Conservation (phyloP, 2,329 filamentous ascomycete genomes). For the Pseudogymnoascus sp. region DNA sequence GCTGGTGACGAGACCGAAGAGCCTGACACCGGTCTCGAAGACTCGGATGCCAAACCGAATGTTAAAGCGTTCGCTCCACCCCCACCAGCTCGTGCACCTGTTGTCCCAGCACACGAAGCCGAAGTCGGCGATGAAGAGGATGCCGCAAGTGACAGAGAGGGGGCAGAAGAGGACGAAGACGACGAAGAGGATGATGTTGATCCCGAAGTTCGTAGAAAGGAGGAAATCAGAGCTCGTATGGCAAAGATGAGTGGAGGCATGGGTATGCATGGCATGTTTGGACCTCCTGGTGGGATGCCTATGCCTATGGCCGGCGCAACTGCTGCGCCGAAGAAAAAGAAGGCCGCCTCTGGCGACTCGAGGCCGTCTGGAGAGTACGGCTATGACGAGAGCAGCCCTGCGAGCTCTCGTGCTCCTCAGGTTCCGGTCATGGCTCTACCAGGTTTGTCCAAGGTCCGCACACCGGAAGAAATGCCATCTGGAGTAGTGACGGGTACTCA, state of each 20-base stretch:
- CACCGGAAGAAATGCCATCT: conserved; percentile 35
- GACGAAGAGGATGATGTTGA: conserved; percentile 81
- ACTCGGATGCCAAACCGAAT: conserved; percentile 52
- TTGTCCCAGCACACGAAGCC: conserved; percentile 30
- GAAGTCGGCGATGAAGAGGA: conserved; percentile 41
- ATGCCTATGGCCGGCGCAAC: conserved; percentile 43
- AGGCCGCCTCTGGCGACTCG: conserved; percentile 33
- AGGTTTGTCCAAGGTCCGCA: conserved; percentile 54
- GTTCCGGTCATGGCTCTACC: conserved; percentile 60
- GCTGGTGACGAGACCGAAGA: conserved; percentile 57
- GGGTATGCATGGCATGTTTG: conserved; percentile 94
- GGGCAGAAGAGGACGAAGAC: conserved; percentile 49
- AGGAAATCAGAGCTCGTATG: conserved; percentile 90
- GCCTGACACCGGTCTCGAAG: conserved; percentile 61
- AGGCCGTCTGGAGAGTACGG: conserved; percentile 37
- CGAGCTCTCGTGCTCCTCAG: conserved; percentile 42
- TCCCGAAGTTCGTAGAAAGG: conserved; percentile 73
- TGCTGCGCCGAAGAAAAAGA: conserved; percentile 49
- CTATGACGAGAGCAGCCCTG: conserved; percentile 32
- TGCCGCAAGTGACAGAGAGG: conserved; percentile 37
- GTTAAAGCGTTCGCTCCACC: conserved; percentile 23
- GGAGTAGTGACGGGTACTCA: conserved; percentile 30
- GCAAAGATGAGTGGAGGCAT: conserved; percentile 97
- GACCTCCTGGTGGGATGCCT: conserved; percentile 58
- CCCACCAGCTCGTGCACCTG: conserved; percentile 32